A percentile compares a stretch with the other conserved stretches of the same genome.
Conservation (phyloP, 2,329 filamentous ascomycete genomes). For the Uncinocarpus reesii region DNA sequence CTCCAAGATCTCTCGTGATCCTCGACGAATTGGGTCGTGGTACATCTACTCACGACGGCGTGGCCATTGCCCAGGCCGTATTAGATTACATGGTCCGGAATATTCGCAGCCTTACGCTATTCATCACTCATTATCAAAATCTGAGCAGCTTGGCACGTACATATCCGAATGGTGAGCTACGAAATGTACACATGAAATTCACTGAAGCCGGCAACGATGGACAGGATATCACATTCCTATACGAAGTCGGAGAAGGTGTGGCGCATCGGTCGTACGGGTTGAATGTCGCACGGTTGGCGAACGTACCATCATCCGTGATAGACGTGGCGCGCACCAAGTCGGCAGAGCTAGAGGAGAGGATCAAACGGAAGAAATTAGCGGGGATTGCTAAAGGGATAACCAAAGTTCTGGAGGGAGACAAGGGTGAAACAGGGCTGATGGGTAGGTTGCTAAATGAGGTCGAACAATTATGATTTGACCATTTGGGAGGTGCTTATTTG, state of each 20-base stretch:
- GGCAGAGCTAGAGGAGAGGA: constrained; percentile 63
- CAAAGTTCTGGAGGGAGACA: constrained; percentile 7
- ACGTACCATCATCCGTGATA: constrained; percentile 64
- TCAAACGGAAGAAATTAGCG: constrained; percentile 52
- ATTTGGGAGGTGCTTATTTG: background rate
- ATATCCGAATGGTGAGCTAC: constrained; percentile 55
- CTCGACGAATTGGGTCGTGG: constrained; percentile 90
- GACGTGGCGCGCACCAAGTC: constrained; percentile 73
- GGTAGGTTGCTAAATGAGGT: constrained; percentile 35
- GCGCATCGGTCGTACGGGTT: constrained; percentile 90
- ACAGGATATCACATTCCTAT: constrained; percentile 81
- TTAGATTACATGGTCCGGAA: constrained; percentile 71
- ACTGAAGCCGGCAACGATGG: constrained; percentile 44
- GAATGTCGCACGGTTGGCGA: constrained; percentile 81
- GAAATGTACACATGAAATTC: constrained; percentile 93
- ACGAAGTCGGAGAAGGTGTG: constrained; percentile 81
- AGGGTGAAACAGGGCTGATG: constrained; percentile 21
- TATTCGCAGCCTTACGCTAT: constrained; percentile 68
- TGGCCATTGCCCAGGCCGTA: constrained; percentile 88
- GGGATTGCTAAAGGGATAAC: constrained; percentile 28
- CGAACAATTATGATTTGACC: constrained; percentile 32
- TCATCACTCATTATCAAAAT: constrained; percentile 96
- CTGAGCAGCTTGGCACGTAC: constrained; percentile 62
- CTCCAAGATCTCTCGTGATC: constrained; percentile 73
- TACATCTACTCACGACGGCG: constrained; percentile 89